These are phyloP conservation scores for Skeletonema grethae DNA, from an alignment of 108 stramenopile genomes.

Conservation along the genomic window DNA sequence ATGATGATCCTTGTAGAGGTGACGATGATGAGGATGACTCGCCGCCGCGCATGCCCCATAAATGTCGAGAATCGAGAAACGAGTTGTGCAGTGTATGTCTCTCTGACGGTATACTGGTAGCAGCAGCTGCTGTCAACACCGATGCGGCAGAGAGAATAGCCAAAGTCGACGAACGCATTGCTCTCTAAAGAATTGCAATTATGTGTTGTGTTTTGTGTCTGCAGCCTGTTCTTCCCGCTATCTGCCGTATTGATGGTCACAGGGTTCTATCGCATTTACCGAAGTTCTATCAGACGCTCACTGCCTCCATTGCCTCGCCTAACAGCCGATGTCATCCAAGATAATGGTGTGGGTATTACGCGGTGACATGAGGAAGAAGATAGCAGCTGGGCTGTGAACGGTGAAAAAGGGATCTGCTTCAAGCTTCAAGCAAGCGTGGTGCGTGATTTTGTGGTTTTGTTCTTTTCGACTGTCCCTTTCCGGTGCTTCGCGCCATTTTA, in stretches of 20 bases:
- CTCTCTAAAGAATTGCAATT: not conserved
- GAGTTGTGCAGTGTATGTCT: not conserved
- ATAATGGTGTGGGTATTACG: no score
- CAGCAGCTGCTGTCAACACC: not conserved
- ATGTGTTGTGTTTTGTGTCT: not conserved
- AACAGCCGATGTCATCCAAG: no score
- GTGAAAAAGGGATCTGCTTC: no score
- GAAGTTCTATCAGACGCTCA: no score
- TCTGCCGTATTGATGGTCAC: not conserved
- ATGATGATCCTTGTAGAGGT: not conserved
- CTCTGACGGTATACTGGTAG: not conserved
- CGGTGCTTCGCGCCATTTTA: no score
- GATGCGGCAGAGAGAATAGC: constrained; percentile 1
- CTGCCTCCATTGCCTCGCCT: no score
- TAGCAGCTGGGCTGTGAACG: no score
- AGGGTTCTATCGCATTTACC: no score
- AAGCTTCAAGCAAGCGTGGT: no score
- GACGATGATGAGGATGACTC: not conserved
- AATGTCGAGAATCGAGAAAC: not conserved
- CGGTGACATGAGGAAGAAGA: no score
- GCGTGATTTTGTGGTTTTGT: no score
- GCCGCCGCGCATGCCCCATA: not conserved
- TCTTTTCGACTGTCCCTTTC: no score
- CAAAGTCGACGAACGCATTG: constrained; percentile 5
- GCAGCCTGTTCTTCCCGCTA: not conserved